phyloP scores from a whole-genome alignment of 441 rosid genomes.

The Gossypium trilobum region DNA sequence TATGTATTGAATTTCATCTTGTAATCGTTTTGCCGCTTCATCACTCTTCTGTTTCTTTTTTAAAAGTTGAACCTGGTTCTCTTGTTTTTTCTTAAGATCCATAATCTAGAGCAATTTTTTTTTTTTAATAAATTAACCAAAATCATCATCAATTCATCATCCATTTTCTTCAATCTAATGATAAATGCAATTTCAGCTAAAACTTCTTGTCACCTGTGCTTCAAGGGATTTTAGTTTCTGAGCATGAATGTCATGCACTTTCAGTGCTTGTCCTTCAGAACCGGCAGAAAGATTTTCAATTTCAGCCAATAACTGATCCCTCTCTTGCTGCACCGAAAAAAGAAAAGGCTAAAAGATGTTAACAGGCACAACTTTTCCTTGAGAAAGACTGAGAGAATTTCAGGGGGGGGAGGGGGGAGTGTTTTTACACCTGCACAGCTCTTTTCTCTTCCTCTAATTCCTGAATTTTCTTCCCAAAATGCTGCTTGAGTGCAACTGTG shows the following conservation, averaged over 20 bases:
- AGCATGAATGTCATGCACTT: conserved; percentile 67
- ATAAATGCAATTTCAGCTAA: background rate
- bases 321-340: conserved; percentile 60
- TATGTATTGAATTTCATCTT: conserved; percentile 89
- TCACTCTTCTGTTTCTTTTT: conserved; percentile 96
- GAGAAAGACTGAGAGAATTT: conserved; percentile 5
- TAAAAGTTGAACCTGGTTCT: conserved; percentile 83
- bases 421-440: conserved; percentile 63
- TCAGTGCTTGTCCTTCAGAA: conserved; percentile 85
- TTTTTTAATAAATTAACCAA: conserved; percentile 10
- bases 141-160: background rate
- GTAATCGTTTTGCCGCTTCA: conserved; percentile 85
- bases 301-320: conserved; percentile 78
- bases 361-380: background rate
- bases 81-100: conserved; percentile 95
- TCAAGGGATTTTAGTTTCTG: conserved; percentile 85
- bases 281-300: conserved; percentile 71
- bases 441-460: conserved; percentile 89
- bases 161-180: background rate
- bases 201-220: conserved; percentile 50
- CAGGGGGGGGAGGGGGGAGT: background rate
- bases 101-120: conserved; percentile 38
- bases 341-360: conserved; percentile 9
- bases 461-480: conserved; percentile 84
- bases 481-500: conserved; percentile 74